A percentile compares a stretch with the other conserved stretches of the same genome.
Evolutionary conservation across 495 filamentous ascomycete genomes (phyloP).

Genomic region (Glonium stellatum): DNA sequence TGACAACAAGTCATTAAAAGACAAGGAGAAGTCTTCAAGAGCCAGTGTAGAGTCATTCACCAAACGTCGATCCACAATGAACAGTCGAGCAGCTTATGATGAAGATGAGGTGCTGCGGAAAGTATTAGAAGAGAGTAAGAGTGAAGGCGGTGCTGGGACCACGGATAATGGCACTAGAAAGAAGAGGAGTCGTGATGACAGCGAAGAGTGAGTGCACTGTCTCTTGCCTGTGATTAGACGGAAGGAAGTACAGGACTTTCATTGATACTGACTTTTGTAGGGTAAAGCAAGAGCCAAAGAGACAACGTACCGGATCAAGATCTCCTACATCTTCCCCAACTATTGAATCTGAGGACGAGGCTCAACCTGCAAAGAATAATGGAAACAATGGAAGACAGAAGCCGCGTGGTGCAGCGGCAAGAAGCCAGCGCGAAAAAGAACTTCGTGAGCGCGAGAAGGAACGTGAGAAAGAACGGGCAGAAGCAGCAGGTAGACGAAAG

Average conservation of each 20-base stretch:
- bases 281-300: slow-evolving; percentile 51
- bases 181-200: slow-evolving; percentile 84
- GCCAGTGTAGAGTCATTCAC: slow-evolving; percentile 35
- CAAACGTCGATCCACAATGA: slow-evolving; percentile 94
- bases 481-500: slow-evolving; percentile 68
- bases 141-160: slow-evolving; percentile 47
- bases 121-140: slow-evolving; percentile 93
- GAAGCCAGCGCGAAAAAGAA: slow-evolving; percentile 67
- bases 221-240: not conserved
- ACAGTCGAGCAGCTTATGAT: slow-evolving; percentile 91
- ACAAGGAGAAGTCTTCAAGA: slow-evolving; percentile 40
- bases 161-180: slow-evolving; percentile 50
- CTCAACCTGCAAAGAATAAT: slow-evolving; percentile 39
- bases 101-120: slow-evolving; percentile 83
- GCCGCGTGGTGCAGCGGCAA: slow-evolving; percentile 54
- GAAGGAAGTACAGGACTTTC: not conserved
- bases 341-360: slow-evolving; percentile 66
- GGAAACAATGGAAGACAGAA: slow-evolving; percentile 50
- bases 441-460: slow-evolving; percentile 57
- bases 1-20: slow-evolving; percentile 43
- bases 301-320: slow-evolving; percentile 69
- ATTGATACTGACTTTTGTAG: slow-evolving; percentile 36
- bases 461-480: slow-evolving; percentile 57
- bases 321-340: slow-evolving; percentile 48
- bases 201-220: slow-evolving; percentile 69